phyloP scores from a whole-genome alignment of 148 eudicot genomes.

The Chenopodium quinoa region DNA sequence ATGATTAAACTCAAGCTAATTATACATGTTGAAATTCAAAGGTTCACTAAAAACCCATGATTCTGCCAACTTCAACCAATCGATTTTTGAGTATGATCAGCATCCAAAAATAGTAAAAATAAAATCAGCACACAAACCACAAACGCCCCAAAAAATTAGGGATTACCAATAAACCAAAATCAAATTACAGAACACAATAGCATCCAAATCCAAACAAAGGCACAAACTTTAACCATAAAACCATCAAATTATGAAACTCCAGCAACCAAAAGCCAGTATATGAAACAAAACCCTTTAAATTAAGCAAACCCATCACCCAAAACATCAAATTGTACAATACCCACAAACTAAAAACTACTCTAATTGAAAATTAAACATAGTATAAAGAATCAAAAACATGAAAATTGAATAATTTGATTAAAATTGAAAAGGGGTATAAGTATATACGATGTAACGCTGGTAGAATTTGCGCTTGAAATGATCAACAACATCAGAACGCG shows the following conservation, averaged over 20 bases:
- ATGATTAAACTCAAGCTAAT: neutral
- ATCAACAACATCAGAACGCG: constrained; percentile 63
- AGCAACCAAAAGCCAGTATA: constrained; percentile 18
- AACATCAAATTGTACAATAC: constrained; percentile 7
- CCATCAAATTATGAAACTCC: constrained; percentile 3
- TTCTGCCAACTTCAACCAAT: neutral
- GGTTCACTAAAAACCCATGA: neutral
- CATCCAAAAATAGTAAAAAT: neutral
- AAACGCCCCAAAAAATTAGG: neutral
- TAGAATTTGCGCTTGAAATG: constrained; percentile 97
- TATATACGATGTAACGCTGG: constrained; percentile 83
- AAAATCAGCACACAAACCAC: neutral
- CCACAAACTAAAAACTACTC: neutral
- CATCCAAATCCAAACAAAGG: neutral
- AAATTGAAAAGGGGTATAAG: neutral
- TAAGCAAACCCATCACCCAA: constrained; percentile 1
- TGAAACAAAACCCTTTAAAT: neutral
- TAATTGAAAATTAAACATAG: neutral
- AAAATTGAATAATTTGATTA: neutral
- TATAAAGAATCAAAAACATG: neutral
- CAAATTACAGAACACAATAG: neutral
- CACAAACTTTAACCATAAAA: neutral
- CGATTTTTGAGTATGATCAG: neutral
- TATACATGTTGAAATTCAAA: neutral
- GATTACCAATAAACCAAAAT: neutral